Conservation (phyloP, 2,329 filamentous ascomycete genomes). For the Tetracladium maxilliforme region DNA sequence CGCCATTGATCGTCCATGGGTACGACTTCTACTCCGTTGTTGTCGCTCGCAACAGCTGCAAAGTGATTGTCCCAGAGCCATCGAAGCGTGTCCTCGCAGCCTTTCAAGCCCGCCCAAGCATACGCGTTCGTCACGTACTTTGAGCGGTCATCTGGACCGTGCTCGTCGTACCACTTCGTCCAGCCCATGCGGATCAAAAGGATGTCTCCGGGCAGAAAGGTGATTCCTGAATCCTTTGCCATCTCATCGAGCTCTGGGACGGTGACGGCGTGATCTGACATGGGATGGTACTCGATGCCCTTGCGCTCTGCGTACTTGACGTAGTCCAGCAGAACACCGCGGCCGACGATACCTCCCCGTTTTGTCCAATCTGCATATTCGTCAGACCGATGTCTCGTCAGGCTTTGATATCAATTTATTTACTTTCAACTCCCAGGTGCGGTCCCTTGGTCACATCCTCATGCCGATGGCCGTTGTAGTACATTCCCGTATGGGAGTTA, state of each 20-base stretch:
- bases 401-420: conserved; percentile 24
- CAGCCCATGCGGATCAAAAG: conserved; percentile 31
- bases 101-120: conserved; percentile 27
- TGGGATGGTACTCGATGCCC: conserved; percentile 19
- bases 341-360: conserved; percentile 40
- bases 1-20: neutral
- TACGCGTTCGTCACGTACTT: conserved; percentile 14
- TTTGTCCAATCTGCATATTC: conserved; percentile 29
- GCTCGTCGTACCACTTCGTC: conserved; percentile 18
- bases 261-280: conserved; percentile 17
- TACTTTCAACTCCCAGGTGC: conserved; percentile 14
- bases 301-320: conserved; percentile 23
- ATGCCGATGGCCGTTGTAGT: conserved; percentile 2
- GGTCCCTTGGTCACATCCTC: conserved; percentile 10
- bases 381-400: conserved; percentile 1
- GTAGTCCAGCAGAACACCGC: conserved; percentile 38
- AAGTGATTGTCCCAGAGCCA: conserved; percentile 21
- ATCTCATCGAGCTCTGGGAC: conserved; percentile 24
- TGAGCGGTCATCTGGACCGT: conserved; percentile 15
- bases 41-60: conserved; percentile 22
- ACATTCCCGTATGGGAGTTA: conserved; percentile 9
- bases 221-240: conserved; percentile 25
- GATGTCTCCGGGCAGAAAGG: conserved; percentile 31
- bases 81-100: conserved; percentile 21
- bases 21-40: conserved; percentile 12